Evolutionary conservation across 805 yeast genomes (phyloP).

Genomic region (Starmerella gropengiesseri): DNA sequence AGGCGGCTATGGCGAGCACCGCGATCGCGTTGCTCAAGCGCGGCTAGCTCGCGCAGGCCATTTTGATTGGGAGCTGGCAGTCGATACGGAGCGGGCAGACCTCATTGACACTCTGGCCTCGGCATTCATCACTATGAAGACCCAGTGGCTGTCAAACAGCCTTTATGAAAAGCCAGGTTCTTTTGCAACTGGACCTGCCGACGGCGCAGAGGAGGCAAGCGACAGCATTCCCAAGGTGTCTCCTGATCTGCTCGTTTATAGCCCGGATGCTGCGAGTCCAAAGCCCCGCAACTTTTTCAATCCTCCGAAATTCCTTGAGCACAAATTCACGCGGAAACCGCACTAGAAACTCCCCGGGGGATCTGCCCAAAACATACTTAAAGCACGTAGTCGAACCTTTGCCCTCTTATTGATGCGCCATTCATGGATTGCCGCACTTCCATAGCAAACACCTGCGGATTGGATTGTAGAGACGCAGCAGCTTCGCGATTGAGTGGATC

Average conservation of each 20-base stretch:
- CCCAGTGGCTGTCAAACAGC: conserved; percentile 41
- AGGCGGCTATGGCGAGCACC: conserved; percentile 45
- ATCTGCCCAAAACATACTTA: too few species aligned
- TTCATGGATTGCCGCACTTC: conserved; percentile 55
- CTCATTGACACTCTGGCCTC: conserved; percentile 48
- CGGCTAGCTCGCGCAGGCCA: conserved; percentile 47
- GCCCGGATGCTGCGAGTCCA: neutral
- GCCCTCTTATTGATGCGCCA: conserved; percentile 55
- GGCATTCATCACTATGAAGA: conserved; percentile 50
- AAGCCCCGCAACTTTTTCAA: conserved; percentile 19
- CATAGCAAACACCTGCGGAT: conserved; percentile 40
- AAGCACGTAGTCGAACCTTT: conserved; percentile 29
- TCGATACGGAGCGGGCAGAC: conserved; percentile 39
- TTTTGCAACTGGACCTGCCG: neutral
- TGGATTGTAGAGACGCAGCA: conserved; percentile 42
- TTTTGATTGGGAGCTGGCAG: conserved; percentile 47
- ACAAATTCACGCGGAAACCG: neutral
- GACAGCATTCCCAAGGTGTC: neutral
- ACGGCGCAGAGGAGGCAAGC: neutral
- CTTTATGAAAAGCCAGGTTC: neutral
- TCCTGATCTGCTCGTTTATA: conserved; percentile 8
- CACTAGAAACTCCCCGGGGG: too few species aligned
- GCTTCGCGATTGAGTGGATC: conserved; percentile 93
- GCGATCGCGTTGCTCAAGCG: conserved; percentile 45
- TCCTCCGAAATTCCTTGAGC: conserved; percentile 15